Evolutionary conservation across 2,329 filamentous ascomycete species (phyloP).

Genomic region (Fusarium lyarnte): DNA sequence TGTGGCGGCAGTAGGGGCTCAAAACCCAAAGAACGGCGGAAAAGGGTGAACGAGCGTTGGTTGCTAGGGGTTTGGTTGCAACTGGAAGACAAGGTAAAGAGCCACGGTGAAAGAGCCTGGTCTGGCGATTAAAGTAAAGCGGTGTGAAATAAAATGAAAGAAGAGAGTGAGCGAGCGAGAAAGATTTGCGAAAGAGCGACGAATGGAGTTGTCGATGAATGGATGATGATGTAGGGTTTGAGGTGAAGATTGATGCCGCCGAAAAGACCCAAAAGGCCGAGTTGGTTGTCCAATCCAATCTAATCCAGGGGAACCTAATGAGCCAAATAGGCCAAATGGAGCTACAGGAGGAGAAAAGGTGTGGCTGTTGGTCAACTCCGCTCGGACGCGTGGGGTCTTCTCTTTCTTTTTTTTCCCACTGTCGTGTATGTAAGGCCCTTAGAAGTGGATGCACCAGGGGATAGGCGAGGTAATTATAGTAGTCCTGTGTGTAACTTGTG

Average conservation of each 20-base stretch:
- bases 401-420: conserved; percentile 17
- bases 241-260: conserved; percentile 24
- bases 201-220: conserved; percentile 10
- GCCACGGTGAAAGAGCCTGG: conserved; percentile 6
- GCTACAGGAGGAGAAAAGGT: conserved; percentile 32
- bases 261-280: conserved; percentile 33
- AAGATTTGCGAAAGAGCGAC: conserved; percentile 10
- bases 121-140: conserved; percentile 27
- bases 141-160: conserved; percentile 12
- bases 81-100: conserved; percentile 17
- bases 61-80: conserved; percentile 23
- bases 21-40: conserved; percentile 27
- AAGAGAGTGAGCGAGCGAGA: conserved; percentile 15
- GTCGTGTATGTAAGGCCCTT: background rate
- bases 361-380: conserved; percentile 27
- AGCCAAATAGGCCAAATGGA: conserved; percentile 23
- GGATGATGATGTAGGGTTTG: conserved; percentile 30
- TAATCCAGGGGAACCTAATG: conserved; percentile 39
- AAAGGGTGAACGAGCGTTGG: conserved; percentile 30
- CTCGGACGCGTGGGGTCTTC: conserved; percentile 42
- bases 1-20: conserved; percentile 34
- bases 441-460: background rate
- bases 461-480: conserved; percentile 10
- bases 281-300: conserved; percentile 27
- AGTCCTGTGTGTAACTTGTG: background rate